Evolutionary conservation across 2,329 filamentous ascomycete species (phyloP).

Genomic region (Cercospora sesami): DNA sequence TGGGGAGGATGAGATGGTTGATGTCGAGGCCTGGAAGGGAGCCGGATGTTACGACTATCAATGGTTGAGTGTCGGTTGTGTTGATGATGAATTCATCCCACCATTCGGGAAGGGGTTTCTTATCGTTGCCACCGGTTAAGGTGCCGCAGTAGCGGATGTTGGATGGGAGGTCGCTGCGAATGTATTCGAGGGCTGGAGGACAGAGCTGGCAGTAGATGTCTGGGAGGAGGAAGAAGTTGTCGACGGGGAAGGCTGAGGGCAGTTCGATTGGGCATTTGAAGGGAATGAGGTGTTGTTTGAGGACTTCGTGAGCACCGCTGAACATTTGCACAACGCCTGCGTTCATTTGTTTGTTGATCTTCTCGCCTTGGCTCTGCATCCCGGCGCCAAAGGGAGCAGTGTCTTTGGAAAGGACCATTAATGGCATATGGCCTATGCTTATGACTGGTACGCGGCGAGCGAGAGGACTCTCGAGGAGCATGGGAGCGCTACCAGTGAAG

Average conservation of each 20-base stretch:
- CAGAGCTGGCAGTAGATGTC: constrained; percentile 41
- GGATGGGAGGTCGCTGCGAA: constrained; percentile 40
- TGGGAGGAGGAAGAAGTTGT: constrained; percentile 11
- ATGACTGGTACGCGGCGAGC: constrained; percentile 17
- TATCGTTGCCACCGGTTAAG: constrained; percentile 21
- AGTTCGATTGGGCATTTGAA: constrained; percentile 12
- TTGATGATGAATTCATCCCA: constrained; percentile 48
- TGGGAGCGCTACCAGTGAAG: background rate
- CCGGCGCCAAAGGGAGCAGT: constrained; percentile 44
- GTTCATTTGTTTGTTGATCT: constrained; percentile 37
- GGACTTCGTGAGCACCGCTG: constrained; percentile 32
- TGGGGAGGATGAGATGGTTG: constrained; percentile 49
- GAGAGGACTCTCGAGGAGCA: constrained; percentile 5
- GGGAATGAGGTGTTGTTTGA: constrained; percentile 3
- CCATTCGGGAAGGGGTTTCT: constrained; percentile 46
- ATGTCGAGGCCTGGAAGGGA: constrained; percentile 45
- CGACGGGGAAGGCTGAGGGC: constrained; percentile 16
- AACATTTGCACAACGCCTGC: constrained; percentile 29
- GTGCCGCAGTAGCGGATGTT: constrained; percentile 49
- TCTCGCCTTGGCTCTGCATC: constrained; percentile 44
- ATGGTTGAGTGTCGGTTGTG: constrained; percentile 41
- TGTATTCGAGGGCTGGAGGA: constrained; percentile 41
- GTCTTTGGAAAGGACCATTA: constrained; percentile 43
- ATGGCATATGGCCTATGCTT: constrained; percentile 33
- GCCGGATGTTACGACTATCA: constrained; percentile 53